phyloP scores from a whole-genome alignment of 768 basidiomycete genomes.

The Baorangia bicolor region DNA sequence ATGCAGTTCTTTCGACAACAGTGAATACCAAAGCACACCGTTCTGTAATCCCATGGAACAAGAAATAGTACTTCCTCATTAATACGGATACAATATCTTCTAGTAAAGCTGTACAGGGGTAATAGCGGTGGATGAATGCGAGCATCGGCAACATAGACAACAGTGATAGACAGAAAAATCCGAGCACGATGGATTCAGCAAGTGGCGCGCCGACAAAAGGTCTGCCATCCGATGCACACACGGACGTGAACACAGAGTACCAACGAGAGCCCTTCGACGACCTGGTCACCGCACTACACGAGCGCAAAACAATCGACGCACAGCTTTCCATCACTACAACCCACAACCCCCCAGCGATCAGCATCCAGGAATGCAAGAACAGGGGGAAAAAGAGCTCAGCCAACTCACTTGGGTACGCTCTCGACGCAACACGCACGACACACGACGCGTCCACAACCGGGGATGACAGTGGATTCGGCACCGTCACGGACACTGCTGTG shows the following conservation, averaged over 20 bases:
- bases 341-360: slow-evolving; percentile 2
- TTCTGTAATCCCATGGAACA: background rate
- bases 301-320: slow-evolving; percentile 33
- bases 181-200: background rate
- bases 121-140: slow-evolving; percentile 2
- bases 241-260: background rate
- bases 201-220: background rate
- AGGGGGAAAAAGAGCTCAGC: background rate
- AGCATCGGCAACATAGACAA: slow-evolving; percentile 5
- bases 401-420: slow-evolving; percentile 35
- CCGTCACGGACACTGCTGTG: slow-evolving; percentile 3
- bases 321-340: slow-evolving; percentile 30
- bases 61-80: background rate
- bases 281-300: slow-evolving; percentile 7
- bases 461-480: slow-evolving; percentile 15
- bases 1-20: too few species aligned
- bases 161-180: background rate
- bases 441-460: slow-evolving; percentile 37
- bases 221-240: background rate
- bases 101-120: slow-evolving; percentile 4
- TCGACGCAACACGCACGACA: slow-evolving; percentile 38
- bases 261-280: background rate
- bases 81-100: slow-evolving; percentile 13
- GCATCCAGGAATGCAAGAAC: background rate
- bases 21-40: background rate